Conservation (phyloP, 2,329 filamentous ascomycete species). For the Pyrenophora seminiperda region DNA sequence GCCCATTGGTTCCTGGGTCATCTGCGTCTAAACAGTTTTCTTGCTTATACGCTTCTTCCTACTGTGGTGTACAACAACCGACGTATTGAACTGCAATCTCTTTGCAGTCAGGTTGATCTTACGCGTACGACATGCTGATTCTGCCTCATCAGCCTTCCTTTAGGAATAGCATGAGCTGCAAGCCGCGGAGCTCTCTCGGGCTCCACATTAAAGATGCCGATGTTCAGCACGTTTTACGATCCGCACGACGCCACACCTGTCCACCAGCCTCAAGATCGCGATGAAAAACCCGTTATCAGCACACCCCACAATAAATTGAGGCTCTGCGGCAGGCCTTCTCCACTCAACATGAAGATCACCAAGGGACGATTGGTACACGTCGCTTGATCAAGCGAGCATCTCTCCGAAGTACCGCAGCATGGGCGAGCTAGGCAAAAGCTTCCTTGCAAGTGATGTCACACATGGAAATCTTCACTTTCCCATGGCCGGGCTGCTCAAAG, state of each 20-base stretch:
- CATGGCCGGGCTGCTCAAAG: constrained; percentile 11
- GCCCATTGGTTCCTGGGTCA: neutral
- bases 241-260: constrained; percentile 7
- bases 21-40: neutral
- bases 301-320: neutral
- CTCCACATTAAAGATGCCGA: constrained; percentile 7
- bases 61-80: neutral
- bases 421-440: constrained; percentile 18
- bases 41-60: neutral
- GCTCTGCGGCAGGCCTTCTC: neutral
- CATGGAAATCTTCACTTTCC: constrained; percentile 31
- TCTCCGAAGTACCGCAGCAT: constrained; percentile 4
- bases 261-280: constrained; percentile 8
- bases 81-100: neutral
- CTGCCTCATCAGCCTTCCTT: neutral
- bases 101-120: too few species aligned
- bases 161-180: neutral
- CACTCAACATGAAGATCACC: constrained; percentile 4
- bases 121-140: neutral
- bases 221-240: constrained; percentile 8
- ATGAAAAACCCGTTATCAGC: constrained; percentile 6
- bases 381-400: constrained; percentile 1
- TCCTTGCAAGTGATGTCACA: constrained; percentile 26
- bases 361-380: constrained; percentile 5
- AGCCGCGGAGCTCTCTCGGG: neutral